Percentiles rank a stretch among this genome's conserved stretches.
Conservation (phyloP, 176 grass and related monocot species). For the Lolium multiflorum region DNA sequence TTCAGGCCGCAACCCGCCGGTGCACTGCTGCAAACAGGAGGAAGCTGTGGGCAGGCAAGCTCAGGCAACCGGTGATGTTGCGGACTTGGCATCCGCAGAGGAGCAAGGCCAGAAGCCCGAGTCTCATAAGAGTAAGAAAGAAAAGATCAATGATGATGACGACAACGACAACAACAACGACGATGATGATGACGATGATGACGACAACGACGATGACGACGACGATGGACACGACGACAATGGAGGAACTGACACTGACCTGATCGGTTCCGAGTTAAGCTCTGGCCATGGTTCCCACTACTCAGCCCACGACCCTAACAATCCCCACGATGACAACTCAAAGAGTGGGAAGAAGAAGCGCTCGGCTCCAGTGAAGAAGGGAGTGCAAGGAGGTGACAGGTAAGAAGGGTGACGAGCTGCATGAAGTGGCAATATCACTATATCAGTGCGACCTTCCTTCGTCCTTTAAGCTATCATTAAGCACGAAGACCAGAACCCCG, state of each 20-base stretch:
- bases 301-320: background rate
- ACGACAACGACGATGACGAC: background rate
- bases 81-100: background rate
- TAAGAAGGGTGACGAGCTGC: background rate
- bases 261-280: conserved; percentile 13
- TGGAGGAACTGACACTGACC: conserved; percentile 6
- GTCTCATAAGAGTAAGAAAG: background rate
- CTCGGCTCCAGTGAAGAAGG: background rate
- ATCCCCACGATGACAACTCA: background rate
- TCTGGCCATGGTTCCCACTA: conserved; percentile 11
- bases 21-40: background rate
- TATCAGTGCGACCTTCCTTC: background rate
- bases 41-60: background rate
- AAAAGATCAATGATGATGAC: background rate
- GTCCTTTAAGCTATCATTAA: background rate
- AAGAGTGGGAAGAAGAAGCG: background rate
- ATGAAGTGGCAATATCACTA: background rate
- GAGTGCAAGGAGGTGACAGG: background rate
- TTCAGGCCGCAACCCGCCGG: background rate
- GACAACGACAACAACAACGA: background rate
- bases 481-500: background rate
- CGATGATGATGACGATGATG: rapidly evolving
- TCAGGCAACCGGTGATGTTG: background rate
- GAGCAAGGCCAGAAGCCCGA: background rate
- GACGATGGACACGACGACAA: background rate